Percentiles rank a stretch among this genome's conserved stretches.
phyloP scores from a whole-genome alignment of 345 rosid species.

The Mallotus nudiflorus region DNA sequence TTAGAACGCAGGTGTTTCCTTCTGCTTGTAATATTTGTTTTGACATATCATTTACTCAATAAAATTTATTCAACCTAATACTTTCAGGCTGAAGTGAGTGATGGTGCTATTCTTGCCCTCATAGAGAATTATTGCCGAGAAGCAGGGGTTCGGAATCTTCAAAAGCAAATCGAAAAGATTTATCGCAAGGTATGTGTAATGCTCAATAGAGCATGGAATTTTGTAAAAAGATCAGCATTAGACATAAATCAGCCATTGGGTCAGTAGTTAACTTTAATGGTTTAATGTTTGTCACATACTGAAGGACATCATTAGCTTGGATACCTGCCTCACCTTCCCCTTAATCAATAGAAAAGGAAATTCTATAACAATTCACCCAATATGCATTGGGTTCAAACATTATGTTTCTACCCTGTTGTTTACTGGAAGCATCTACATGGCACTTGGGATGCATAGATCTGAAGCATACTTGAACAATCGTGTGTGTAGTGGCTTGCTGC shows the following conservation, averaged over 20 bases:
- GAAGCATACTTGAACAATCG: neutral
- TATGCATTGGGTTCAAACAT: neutral
- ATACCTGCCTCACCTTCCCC: neutral
- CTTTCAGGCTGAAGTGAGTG: conserved; percentile 85
- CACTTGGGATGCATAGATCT: neutral
- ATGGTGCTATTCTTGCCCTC: conserved; percentile 81
- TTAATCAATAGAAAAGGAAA: neutral
- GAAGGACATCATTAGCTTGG: no score
- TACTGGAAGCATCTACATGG: conserved; percentile 1
- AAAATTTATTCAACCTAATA: neutral
- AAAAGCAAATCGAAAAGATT: conserved; percentile 98
- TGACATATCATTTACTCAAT: conserved; percentile 4
- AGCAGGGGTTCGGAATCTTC: conserved; percentile 99
- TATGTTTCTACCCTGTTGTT: neutral
- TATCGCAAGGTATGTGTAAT: conserved; percentile 76
- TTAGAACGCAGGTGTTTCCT: neutral
- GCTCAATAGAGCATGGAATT: neutral
- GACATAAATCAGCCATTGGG: neutral
- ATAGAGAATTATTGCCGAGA: conserved; percentile 97
- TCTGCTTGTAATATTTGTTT: conserved; percentile 7
- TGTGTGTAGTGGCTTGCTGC: neutral
- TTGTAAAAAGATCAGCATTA: no score
- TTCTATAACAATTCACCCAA: neutral
- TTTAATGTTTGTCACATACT: no score
- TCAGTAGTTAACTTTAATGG: neutral